phyloP scores from a whole-genome alignment of 306 rosid genomes.

The Geum urbanum region DNA sequence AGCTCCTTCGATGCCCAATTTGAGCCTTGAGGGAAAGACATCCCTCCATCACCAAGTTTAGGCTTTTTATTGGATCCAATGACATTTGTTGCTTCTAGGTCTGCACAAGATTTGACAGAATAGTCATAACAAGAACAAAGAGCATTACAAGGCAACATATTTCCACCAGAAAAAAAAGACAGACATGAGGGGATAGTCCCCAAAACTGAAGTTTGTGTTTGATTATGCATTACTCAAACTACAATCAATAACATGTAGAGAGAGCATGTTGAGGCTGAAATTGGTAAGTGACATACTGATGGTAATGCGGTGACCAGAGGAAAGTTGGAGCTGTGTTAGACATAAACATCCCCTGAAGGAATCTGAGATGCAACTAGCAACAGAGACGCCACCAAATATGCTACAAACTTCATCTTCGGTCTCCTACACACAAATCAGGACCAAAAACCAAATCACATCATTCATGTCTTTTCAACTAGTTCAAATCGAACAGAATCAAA shows the following conservation, averaged over 20 bases:
- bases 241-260: too few relatives aligned
- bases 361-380: slow-evolving; percentile 30
- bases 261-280: too few relatives aligned
- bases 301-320: slow-evolving; percentile 73
- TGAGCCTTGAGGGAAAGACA: slow-evolving; percentile 40
- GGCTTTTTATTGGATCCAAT: slow-evolving; percentile 41
- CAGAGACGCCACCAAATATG: slow-evolving; percentile 35
- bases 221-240: too few relatives aligned
- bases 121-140: too few relatives aligned
- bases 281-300: slow-evolving; percentile 21
- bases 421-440: too few relatives aligned
- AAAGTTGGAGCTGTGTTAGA: slow-evolving; percentile 71
- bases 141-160: too few relatives aligned
- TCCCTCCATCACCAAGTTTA: slow-evolving; percentile 26
- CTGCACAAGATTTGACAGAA: slow-evolving; percentile 42
- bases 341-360: slow-evolving; percentile 37
- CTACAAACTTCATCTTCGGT: slow-evolving; percentile 31
- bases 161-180: too few relatives aligned
- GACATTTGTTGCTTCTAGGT: slow-evolving; percentile 42
- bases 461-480: too few relatives aligned
- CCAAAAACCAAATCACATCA: too few relatives aligned
- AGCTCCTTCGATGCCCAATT: slow-evolving; percentile 89
- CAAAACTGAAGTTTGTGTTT: too few relatives aligned
- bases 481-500: too few relatives aligned
- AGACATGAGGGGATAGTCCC: too few relatives aligned